Conservation (phyloP, 495 filamentous ascomycete genomes). For the Wilcoxina mikolae region DNA sequence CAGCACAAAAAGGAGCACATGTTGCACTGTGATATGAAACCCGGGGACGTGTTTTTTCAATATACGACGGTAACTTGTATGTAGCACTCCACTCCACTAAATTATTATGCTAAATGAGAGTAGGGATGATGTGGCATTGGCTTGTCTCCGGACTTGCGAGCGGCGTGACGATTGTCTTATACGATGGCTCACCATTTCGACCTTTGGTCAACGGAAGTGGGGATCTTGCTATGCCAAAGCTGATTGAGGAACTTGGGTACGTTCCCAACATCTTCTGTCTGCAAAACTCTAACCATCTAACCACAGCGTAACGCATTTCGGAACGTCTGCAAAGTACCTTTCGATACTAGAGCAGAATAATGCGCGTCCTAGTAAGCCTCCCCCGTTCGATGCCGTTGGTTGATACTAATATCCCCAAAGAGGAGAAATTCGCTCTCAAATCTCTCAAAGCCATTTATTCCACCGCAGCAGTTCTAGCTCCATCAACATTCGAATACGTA, state of each 20-base stretch:
- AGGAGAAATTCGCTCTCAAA: constrained; percentile 30
- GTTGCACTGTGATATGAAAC: constrained; percentile 62
- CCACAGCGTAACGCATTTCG: constrained; percentile 63
- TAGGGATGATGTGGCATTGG: constrained; percentile 80
- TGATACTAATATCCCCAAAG: not conserved
- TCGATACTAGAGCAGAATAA: constrained; percentile 73
- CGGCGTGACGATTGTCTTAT: constrained; percentile 68
- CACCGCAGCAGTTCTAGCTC: constrained; percentile 79
- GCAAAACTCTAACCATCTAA: too few species aligned
- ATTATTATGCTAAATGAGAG: not conserved
- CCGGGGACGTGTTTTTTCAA: constrained; percentile 56
- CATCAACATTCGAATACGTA: constrained; percentile 81
- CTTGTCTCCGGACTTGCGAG: constrained; percentile 65
- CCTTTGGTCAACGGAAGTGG: constrained; percentile 41
- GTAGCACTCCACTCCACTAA: too few species aligned
- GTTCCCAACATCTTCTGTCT: constrained; percentile 29
- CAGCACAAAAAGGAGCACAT: constrained; percentile 92
- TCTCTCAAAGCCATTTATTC: constrained; percentile 67
- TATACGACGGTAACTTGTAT: constrained; percentile 68
- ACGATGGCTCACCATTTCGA: constrained; percentile 79
- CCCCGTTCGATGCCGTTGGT: constrained; percentile 32
- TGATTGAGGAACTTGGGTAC: constrained; percentile 47
- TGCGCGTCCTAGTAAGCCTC: constrained; percentile 45
- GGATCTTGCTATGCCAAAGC: constrained; percentile 52
- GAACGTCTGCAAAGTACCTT: constrained; percentile 84